Evolutionary conservation across 257 asterid genomes (phyloP).

Genomic region (Jacaranda copaia): DNA sequence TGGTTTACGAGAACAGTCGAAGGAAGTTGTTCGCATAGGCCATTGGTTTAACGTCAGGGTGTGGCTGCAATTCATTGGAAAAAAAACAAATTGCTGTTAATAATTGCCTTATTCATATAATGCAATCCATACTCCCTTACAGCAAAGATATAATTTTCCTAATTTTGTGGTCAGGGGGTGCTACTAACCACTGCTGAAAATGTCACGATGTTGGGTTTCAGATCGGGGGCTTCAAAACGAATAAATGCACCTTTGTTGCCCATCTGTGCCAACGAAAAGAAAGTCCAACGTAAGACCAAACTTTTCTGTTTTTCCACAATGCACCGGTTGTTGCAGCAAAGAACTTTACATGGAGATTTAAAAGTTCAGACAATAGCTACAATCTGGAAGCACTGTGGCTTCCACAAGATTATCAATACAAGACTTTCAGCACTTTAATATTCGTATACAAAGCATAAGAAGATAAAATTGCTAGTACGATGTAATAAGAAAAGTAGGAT

Average conservation of each 20-base stretch:
- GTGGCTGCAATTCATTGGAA: slow-evolving; percentile 68
- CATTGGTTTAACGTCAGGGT: slow-evolving; percentile 97
- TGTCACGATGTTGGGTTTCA: slow-evolving; percentile 86
- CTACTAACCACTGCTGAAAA: slow-evolving; percentile 95
- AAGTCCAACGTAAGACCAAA: slow-evolving; percentile 27
- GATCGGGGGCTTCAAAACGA: slow-evolving; percentile 88
- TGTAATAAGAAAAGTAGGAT: not conserved
- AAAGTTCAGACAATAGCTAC: not conserved
- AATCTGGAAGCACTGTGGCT: not conserved
- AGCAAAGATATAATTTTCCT: no score
- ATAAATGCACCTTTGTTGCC: slow-evolving; percentile 99
- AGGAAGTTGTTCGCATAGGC: slow-evolving; percentile 96
- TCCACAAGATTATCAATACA: not conserved
- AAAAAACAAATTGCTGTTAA: not conserved
- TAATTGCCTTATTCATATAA: slow-evolving; percentile 5
- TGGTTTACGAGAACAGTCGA: slow-evolving; percentile 69
- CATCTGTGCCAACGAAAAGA: slow-evolving; percentile 68
- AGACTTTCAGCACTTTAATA: not conserved
- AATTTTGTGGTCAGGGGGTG: no score
- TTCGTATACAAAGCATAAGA: not conserved
- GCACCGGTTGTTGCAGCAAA: slow-evolving; percentile 9
- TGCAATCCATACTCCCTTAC: no score
- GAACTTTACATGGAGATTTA: slow-evolving; percentile 1
- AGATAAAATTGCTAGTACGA: not conserved
- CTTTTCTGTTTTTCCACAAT: not conserved